Evolutionary conservation across 2,329 filamentous ascomycete genomes (phyloP), one percentile per base, ranked within the genome.

Genomic region (Ophiocordyceps camponoti-leonardi): DNA sequence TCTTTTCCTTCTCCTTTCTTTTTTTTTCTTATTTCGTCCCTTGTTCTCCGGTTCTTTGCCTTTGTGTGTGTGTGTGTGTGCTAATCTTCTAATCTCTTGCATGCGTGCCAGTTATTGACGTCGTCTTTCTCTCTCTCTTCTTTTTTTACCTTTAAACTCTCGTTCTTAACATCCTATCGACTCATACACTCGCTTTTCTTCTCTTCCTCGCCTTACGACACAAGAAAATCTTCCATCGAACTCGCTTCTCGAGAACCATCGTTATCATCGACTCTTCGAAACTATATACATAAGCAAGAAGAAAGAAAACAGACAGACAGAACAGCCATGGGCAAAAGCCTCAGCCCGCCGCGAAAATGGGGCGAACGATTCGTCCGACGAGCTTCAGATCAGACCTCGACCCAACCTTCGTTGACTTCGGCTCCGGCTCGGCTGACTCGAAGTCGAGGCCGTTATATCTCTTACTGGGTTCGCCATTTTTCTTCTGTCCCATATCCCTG

Each of bases 401-500:
- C 35, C 3, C 37, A 41, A 10, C n/a, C 20, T n/a, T 28, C 40
- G 20, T 16, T 42, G n/a, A 19, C 40, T 26, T 42, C 23, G 3
- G 20, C 19, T 18, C 23, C 23, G 12, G 12, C 20, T 6, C 23
- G 5, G 14, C 14, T 28, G 13, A 16, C 19, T 23, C 19, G 14
- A 16, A 50, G 49, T 46, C 19, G 14, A 23, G 49, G 49, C 46
- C 56, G 57, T 49, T 45, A 55, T 33, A 48, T 65, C 42, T 65
- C 63, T 23, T 66, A 64, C 50, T 67, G 65, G 65, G 65, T 67
- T 58, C 20, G 53, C 49, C 11, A 28, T 28, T n/a, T n/a, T n/a
- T n/a, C n/a, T n/a, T n/a, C n/a, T n/a, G n/a, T n/a, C n/a, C 26
- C 19, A 39, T 22, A 14, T 22, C 18, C 22, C 18, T 7, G 8